Evolutionary conservation across 2,329 filamentous ascomycete species (phyloP).

Genomic region (Thielaviopsis populi): DNA sequence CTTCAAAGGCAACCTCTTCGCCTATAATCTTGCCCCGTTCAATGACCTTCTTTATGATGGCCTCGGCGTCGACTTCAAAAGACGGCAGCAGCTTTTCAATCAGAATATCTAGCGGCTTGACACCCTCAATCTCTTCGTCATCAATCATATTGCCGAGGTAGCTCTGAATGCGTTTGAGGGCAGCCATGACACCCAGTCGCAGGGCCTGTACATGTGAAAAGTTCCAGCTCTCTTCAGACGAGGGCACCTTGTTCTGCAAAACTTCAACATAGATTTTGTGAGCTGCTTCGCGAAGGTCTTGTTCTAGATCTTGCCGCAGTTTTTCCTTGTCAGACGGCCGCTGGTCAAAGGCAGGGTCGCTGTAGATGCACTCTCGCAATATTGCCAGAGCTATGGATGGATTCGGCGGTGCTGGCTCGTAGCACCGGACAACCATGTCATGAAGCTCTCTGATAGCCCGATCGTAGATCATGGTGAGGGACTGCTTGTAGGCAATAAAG

Average conservation of each 20-base stretch:
- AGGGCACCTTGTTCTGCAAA: conserved; percentile 65
- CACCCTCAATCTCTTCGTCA: conserved; percentile 66
- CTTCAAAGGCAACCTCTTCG: conserved; percentile 69
- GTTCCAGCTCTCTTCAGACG: conserved; percentile 71
- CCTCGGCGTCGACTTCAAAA: conserved; percentile 77
- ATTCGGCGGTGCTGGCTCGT: conserved; percentile 71
- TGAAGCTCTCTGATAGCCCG: conserved; percentile 74
- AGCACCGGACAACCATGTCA: conserved; percentile 73
- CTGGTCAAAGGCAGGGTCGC: conserved; percentile 60
- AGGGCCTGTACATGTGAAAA: conserved; percentile 82
- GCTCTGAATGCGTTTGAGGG: conserved; percentile 82
- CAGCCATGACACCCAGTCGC: conserved; percentile 68
- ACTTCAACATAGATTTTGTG: conserved; percentile 58
- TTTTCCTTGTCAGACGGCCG: conserved; percentile 49
- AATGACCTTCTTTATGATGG: conserved; percentile 70
- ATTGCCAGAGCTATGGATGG: conserved; percentile 68
- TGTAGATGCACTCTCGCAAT: conserved; percentile 66
- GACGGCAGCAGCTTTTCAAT: conserved; percentile 74
- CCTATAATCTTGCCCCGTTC: conserved; percentile 52
- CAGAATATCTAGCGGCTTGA: conserved; percentile 50
- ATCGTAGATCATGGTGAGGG: conserved; percentile 62
- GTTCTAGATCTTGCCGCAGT: conserved; percentile 8
- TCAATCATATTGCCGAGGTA: conserved; percentile 53
- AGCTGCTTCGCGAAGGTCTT: conserved; percentile 10
- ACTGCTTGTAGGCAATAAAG: conserved; percentile 55